phyloP scores from a whole-genome alignment of 495 filamentous ascomycete species.

The Tuber calosporum region DNA sequence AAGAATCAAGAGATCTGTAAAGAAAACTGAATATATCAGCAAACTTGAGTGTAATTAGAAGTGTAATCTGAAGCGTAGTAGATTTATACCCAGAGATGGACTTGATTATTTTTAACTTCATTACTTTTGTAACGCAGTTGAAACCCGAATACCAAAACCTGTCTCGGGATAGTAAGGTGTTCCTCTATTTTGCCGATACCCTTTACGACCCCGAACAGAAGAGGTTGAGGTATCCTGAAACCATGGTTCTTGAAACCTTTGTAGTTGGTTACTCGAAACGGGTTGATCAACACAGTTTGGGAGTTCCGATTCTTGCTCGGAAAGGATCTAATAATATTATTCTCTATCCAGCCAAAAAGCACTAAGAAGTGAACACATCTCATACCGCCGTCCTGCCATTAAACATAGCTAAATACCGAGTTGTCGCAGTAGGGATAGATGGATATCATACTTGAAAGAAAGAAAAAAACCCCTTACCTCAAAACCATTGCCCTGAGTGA shows the following conservation, averaged over 20 bases:
- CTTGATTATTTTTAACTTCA: no score
- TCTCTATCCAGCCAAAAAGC: not conserved
- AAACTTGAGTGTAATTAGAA: not conserved
- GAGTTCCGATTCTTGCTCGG: not conserved
- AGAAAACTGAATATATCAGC: not conserved
- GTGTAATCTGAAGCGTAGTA: not conserved
- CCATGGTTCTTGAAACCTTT: not conserved
- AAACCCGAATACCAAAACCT: not conserved
- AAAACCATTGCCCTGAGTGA: not conserved
- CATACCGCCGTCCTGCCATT: no score
- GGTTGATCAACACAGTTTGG: not conserved
- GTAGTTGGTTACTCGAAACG: not conserved
- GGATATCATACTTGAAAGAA: no score
- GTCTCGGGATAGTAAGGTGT: not conserved
- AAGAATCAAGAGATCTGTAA: not conserved
- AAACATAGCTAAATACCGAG: no score
- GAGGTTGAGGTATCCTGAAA: not conserved
- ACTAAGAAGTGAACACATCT: not conserved
- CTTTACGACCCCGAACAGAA: not conserved
- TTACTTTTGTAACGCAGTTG: not conserved
- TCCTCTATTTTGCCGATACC: not conserved
- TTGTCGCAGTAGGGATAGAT: no score
- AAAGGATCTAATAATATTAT: not conserved
- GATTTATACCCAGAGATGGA: not conserved
- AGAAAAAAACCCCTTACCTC: not conserved